Evolutionary conservation across 1,284 basidiomycete genomes (phyloP), one percentile per base, ranked within the genome.

Genomic region (Irpex sp.): DNA sequence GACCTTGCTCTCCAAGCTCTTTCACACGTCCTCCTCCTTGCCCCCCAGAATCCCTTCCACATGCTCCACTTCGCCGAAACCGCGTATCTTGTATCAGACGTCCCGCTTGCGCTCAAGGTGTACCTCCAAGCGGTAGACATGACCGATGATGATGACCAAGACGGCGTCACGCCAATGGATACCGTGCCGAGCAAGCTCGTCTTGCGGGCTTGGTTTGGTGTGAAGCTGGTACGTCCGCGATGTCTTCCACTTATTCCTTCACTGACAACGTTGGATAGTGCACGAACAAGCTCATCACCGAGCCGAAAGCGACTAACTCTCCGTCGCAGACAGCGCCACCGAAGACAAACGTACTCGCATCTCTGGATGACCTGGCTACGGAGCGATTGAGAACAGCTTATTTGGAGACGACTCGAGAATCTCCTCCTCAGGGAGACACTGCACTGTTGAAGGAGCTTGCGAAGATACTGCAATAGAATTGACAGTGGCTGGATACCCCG

Each of bases 21-120:
- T 4, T 88, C 91, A 35, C 94, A 97, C 73, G 86, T 86, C 2
- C 79, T 96, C 48, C 78, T 96, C 18, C 82, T 96, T 35, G 82
- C 87, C 0, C 92, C 94, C 0, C 91, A 94, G 67, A 96, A 94
- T 67, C 88, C 90, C 0, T 93, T 94, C 69, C 87, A 90, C 61
- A 81, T 88, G 61, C 80, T 96, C 12, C 88, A 90, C 67, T 89
- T 88, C 61, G 94, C 93, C 0, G 94, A 97, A 74, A 93, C 90
- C 8, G 91, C 91, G 0, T 94, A 93, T 71, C 92, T 92, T 0
- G 78, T 84, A 8, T 88, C 81, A 3, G 86, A 93, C 70, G 73
- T 93, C 28, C 82, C 88, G 0, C 79, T 95, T 4, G 87, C 94
- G 2, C 80, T 94, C 63, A 94, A 94, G 73, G 88, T 87, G 77